A percentile compares a stretch with the other conserved stretches of the same genome.
These are phyloP conservation scores for Termitomyces bulborhizus DNA, from an alignment of 768 basidiomycete genomes.

Conservation along the genomic window DNA sequence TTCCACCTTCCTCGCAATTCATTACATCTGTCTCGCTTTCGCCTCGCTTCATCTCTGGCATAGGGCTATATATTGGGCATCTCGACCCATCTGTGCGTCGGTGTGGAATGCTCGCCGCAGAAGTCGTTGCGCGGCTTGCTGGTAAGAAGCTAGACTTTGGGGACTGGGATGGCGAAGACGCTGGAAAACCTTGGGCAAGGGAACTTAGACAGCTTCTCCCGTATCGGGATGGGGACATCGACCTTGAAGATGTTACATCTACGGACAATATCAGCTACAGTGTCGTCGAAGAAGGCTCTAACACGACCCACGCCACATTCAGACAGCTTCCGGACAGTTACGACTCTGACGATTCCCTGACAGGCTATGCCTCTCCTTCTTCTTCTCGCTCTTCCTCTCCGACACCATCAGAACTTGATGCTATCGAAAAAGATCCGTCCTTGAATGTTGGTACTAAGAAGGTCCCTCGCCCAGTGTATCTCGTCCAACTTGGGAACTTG, in stretches of 20 bases:
- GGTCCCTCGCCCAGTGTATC: conserved; percentile 80
- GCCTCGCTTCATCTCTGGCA: conserved; percentile 56
- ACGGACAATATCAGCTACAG: not conserved
- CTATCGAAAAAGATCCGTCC: conserved; percentile 82
- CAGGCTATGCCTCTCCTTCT: conserved; percentile 66
- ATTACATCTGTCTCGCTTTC: conserved; percentile 44
- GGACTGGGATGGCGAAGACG: conserved; percentile 75
- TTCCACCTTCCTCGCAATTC: conserved; percentile 44
- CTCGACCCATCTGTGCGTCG: conserved; percentile 69
- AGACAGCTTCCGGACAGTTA: conserved; percentile 26
- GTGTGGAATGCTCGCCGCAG: conserved; percentile 91
- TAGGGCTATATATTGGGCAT: conserved; percentile 75
- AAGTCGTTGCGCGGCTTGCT: conserved; percentile 58
- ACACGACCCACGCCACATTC: conserved; percentile 15
- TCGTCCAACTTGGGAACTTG: conserved; percentile 75
- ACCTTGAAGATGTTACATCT: conserved; percentile 16
- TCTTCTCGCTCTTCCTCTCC: conserved; percentile 76
- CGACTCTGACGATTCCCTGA: conserved; percentile 83
- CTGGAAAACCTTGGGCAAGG: conserved; percentile 60
- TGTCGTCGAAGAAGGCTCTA: not conserved
- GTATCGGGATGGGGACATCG: conserved; percentile 46
- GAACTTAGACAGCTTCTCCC: conserved; percentile 48
- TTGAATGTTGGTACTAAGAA: conserved; percentile 66
- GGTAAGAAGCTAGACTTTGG: conserved; percentile 73
- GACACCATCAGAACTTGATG: conserved; percentile 72